These are phyloP conservation scores for Aspergillus caelatus DNA, from an alignment of 2,329 filamentous ascomycete species.

Conservation along the genomic window DNA sequence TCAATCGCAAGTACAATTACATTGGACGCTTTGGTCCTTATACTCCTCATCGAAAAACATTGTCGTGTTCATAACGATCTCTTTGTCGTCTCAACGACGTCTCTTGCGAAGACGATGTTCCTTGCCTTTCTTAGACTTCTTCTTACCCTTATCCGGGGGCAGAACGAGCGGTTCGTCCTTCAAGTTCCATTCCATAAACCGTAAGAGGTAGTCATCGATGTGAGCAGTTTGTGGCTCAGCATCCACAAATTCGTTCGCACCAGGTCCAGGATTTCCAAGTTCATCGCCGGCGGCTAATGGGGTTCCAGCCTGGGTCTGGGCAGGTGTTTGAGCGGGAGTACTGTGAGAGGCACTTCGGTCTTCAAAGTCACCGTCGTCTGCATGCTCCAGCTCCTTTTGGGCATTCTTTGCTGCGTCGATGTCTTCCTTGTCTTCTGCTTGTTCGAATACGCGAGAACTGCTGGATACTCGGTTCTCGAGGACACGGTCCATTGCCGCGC, in stretches of 20 bases:
- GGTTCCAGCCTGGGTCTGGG: constrained; percentile 36
- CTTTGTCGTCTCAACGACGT: constrained; percentile 29
- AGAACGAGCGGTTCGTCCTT: constrained; percentile 52
- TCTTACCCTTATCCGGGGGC: constrained; percentile 52
- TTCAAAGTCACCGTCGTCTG: constrained; percentile 82
- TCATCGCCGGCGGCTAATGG: constrained; percentile 43
- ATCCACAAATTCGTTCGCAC: constrained; percentile 31
- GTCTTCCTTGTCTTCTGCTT: constrained; percentile 91
- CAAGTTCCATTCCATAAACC: constrained; percentile 65
- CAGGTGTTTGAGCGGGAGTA: constrained; percentile 39
- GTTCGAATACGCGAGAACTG: constrained; percentile 75
- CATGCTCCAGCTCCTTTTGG: constrained; percentile 81
- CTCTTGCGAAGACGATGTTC: constrained; percentile 48
- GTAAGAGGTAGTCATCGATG: constrained; percentile 76
- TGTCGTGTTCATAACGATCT: neutral
- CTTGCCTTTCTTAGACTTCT: constrained; percentile 51
- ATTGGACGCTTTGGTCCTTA: constrained; percentile 1
- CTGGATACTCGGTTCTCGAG: constrained; percentile 69
- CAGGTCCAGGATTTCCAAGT: constrained; percentile 21
- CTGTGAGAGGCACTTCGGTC: constrained; percentile 56
- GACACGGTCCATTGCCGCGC: constrained; percentile 82
- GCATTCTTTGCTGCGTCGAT: constrained; percentile 84
- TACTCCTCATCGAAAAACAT: neutral
- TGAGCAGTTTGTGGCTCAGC: constrained; percentile 56
- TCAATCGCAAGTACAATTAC: constrained; percentile 12